Evolutionary conservation across 148 eudicot genomes (phyloP).

Genomic region (Rhododendron williamsianum): DNA sequence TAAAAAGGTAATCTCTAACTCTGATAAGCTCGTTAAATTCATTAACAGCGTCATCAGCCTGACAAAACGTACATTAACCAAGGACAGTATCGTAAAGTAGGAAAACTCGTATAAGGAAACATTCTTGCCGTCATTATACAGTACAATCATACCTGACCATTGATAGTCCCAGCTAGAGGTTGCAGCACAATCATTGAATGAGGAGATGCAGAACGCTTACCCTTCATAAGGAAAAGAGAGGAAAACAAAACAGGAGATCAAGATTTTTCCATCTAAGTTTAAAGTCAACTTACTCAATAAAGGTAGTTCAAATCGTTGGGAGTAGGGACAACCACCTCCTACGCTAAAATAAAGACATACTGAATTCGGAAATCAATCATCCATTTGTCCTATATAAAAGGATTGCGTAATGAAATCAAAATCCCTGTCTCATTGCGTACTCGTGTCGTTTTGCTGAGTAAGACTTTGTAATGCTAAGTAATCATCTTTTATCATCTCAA

Average conservation of each 20-base stretch:
- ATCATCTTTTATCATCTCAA: neutral
- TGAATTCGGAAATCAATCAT: neutral
- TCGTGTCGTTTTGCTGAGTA: neutral
- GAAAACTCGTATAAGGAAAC: neutral
- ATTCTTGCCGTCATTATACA: neutral
- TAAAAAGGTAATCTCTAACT: conserved; percentile 73
- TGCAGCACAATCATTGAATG: conserved; percentile 64
- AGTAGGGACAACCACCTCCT: neutral
- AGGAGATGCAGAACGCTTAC: conserved; percentile 72
- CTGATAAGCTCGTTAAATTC: conserved; percentile 83
- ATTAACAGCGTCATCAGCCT: conserved; percentile 78
- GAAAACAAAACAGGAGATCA: neutral
- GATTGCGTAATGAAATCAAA: neutral
- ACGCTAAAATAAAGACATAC: neutral
- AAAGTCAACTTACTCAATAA: neutral
- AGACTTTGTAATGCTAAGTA: neutral
- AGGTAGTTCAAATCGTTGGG: neutral
- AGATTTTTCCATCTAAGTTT: neutral
- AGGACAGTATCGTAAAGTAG: neutral
- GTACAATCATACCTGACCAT: conserved; percentile 69
- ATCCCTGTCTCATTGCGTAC: neutral
- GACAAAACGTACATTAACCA: conserved; percentile 15
- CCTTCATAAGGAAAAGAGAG: conserved; percentile 35
- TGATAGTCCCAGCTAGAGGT: conserved; percentile 79
- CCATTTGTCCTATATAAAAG: neutral